Base-by-base conservation (phyloP, 257 asterid genomes). In the Phtheirospermum japonicum region DNA sequence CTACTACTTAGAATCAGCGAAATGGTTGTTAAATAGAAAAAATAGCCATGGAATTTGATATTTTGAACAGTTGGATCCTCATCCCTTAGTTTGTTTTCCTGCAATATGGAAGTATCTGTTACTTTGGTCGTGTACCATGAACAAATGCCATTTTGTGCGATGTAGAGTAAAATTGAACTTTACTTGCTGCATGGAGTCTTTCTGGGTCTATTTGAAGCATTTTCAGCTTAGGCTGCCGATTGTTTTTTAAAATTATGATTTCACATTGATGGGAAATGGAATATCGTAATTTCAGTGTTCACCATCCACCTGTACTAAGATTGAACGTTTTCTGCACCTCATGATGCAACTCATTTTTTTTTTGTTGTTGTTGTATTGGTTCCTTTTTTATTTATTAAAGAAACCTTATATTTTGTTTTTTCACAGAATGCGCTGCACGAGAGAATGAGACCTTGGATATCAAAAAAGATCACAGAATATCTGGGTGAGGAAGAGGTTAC, bases 401-500 rank as follows among this genome's bases (percentile, higher is more conserved):
- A 8, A 55, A 36, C 34, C 57, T 19, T 19, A 9, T 14, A 20
- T 16, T 62, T 20, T 69, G 17, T 59, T 50, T 59, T n/a, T 73
- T 71, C 16, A 57, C 90, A 91, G 98, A 87, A 86, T 68, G 75
- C 76, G 12, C 75, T 91, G 76, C 95, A 88, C 8, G 95, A 84
- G 74, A 77, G 82, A 68, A 77, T 93, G 96, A 87, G 82, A 71
- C 97, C 97, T 1, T 93, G 99, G 99, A 79, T 89, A 63, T 79
- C 95, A 46, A 89, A 87, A 89, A 93, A 93, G 90, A 93, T 93
- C 6, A 85, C 89, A 0, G 96, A 89, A 49, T 93, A 77, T 70
- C 73, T 93, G 70, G 99, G 97, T 11, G 99, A 93, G 80, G 99
- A 93, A 72, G 99, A 93, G 68, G 88, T 77, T 30, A 76, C 97